A percentile compares a stretch with the other conserved stretches of the same genome.
phyloP scores from a whole-genome alignment of 768 basidiomycete species.

The Lactarius vividus region DNA sequence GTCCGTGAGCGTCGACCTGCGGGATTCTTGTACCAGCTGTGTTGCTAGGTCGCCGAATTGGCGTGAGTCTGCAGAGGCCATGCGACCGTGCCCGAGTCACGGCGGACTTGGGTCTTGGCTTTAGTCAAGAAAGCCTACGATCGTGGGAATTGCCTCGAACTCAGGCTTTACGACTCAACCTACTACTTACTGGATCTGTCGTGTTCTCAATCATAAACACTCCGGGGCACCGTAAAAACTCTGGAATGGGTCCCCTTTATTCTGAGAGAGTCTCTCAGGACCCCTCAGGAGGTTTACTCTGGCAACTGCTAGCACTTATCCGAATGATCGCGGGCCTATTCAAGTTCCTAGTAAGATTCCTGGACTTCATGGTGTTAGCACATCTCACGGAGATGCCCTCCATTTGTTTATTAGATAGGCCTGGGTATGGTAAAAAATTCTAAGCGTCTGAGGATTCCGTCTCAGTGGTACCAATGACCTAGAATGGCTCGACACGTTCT shows the following conservation, averaged over 20 bases:
- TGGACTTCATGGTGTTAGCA: background rate
- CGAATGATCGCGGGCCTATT: background rate
- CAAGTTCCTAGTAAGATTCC: background rate
- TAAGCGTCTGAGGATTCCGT: background rate
- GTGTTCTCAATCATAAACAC: too few relatives aligned
- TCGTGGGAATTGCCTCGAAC: background rate
- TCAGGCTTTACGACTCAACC: too few relatives aligned
- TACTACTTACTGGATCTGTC: background rate
- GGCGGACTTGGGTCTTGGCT: background rate
- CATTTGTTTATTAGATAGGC: background rate
- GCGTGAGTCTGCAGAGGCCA: constrained; percentile 45
- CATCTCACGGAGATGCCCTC: background rate
- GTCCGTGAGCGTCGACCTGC: constrained; percentile 79
- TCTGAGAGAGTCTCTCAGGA: background rate
- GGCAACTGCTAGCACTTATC: background rate
- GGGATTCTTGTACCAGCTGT: constrained; percentile 82
- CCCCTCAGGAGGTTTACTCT: background rate
- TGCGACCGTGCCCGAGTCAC: constrained; percentile 20
- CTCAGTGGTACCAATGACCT: background rate
- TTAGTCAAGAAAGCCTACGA: background rate
- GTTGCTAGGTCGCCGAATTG: constrained; percentile 86
- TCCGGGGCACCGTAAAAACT: background rate
- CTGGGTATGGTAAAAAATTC: background rate
- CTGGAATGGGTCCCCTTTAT: background rate
- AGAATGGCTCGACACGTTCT: background rate